Evolutionary conservation across 768 basidiomycete species (phyloP).

Genomic region (Hericium coralloides): DNA sequence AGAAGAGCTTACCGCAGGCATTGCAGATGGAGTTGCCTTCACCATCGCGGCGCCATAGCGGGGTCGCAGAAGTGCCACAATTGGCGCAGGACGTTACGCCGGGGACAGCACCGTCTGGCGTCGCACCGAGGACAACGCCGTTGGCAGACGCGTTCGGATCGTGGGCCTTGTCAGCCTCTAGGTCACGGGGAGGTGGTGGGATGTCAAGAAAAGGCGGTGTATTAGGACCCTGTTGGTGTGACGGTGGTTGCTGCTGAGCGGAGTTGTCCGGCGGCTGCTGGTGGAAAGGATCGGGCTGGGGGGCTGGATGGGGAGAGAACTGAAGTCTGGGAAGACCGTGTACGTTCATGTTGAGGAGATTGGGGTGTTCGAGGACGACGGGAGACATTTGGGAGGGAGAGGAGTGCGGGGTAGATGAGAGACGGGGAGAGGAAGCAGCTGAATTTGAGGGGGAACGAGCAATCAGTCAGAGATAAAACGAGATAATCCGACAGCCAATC

Average conservation of each 20-base stretch:
- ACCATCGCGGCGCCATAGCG: slow-evolving; percentile 76
- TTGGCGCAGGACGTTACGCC: slow-evolving; percentile 43
- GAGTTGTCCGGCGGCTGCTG: not conserved
- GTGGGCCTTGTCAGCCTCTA: not conserved
- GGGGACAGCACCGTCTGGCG: not conserved
- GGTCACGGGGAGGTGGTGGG: not conserved
- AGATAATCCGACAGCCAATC: not conserved
- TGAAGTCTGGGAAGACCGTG: not conserved
- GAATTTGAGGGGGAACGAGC: not conserved
- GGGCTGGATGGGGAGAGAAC: not conserved
- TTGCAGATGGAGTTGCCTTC: slow-evolving; percentile 84
- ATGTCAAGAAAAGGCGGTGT: not conserved
- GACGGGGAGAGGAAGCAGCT: not conserved
- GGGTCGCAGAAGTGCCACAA: slow-evolving; percentile 71
- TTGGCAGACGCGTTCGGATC: not conserved
- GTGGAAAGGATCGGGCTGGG: not conserved
- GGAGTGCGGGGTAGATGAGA: not conserved
- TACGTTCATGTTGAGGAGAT: not conserved
- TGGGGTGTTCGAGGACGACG: not conserved
- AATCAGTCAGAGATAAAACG: not conserved
- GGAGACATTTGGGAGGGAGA: not conserved
- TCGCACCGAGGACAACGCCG: not conserved
- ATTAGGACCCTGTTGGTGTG: not conserved
- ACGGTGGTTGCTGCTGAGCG: not conserved
- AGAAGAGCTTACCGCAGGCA: slow-evolving; percentile 67